phyloP scores from a whole-genome alignment of 495 filamentous ascomycete genomes.

The Hypoxylon fragiforme region DNA sequence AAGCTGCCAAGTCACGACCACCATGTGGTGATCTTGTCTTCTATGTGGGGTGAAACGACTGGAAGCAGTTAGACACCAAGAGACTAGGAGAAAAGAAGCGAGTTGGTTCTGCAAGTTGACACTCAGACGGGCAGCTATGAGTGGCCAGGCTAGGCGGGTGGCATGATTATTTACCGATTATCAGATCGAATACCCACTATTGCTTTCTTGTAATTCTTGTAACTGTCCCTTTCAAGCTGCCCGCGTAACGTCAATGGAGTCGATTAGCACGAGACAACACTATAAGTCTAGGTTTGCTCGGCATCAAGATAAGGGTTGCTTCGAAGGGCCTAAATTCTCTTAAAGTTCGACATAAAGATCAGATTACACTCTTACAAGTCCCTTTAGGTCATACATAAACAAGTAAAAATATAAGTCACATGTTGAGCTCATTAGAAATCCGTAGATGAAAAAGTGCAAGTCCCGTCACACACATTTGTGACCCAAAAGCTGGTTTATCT shows the following conservation, averaged over 20 bases:
- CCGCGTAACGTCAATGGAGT: constrained; percentile 1
- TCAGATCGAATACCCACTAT: constrained; percentile 9
- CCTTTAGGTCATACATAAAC: no score
- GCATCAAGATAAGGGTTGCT: no score
- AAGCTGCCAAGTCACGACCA: background rate
- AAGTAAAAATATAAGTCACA: no score
- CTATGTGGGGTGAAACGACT: constrained; percentile 9
- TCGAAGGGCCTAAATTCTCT: no score
- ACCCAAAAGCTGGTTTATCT: constrained; percentile 24
- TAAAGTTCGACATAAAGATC: no score
- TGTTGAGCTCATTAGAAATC: no score
- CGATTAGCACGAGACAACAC: background rate
- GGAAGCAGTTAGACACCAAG: constrained; percentile 7
- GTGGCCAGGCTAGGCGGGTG: constrained; percentile 16
- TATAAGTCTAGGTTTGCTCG: no score
- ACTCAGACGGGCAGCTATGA: constrained; percentile 11
- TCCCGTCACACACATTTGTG: no score
- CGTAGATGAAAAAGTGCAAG: no score
- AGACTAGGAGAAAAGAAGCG: constrained; percentile 19
- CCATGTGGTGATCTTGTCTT: constrained; percentile 5
- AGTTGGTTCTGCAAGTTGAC: constrained; percentile 10
- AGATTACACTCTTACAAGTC: no score
- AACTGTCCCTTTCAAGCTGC: constrained; percentile 12
- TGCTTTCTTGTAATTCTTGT: no score
- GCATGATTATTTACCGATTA: constrained; percentile 22